Evolutionary conservation across 495 filamentous ascomycete species (phyloP).

Genomic region (Neurospora sp.): DNA sequence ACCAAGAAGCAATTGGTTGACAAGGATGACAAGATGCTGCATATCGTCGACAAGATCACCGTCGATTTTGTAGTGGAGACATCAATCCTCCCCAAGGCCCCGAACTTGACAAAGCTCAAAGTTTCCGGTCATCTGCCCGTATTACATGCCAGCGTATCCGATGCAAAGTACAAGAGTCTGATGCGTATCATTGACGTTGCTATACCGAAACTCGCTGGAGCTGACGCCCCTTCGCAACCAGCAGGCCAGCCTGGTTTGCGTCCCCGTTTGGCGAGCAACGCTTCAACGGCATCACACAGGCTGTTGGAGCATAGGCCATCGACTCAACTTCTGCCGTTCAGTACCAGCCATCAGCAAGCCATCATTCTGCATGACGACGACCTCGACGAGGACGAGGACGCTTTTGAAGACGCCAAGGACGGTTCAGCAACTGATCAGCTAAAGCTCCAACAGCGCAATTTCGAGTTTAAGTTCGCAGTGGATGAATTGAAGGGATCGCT

Average conservation of each 20-base stretch:
- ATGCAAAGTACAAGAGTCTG: slow-evolving; percentile 88
- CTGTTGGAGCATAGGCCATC: slow-evolving; percentile 22
- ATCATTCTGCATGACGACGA: slow-evolving; percentile 74
- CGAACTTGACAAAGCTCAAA: slow-evolving; percentile 84
- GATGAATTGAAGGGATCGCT: slow-evolving; percentile 87
- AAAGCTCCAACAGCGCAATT: slow-evolving; percentile 74
- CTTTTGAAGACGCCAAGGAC: slow-evolving; percentile 53
- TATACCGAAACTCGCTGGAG: slow-evolving; percentile 69
- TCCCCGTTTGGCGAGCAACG: slow-evolving; percentile 37
- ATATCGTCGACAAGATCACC: slow-evolving; percentile 93
- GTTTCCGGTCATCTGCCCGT: slow-evolving; percentile 88
- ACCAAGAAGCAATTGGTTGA: slow-evolving; percentile 74
- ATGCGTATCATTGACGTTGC: slow-evolving; percentile 96
- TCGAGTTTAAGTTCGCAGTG: slow-evolving; percentile 93
- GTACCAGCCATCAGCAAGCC: slow-evolving; percentile 53
- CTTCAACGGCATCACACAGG: slow-evolving; percentile 24
- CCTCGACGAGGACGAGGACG: slow-evolving; percentile 51
- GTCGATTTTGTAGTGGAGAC: slow-evolving; percentile 87
- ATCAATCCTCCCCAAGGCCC: slow-evolving; percentile 88
- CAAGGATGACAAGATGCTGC: slow-evolving; percentile 60
- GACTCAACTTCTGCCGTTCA: slow-evolving; percentile 37
- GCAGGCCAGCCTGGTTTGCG: slow-evolving; percentile 37
- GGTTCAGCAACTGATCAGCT: slow-evolving; percentile 48
- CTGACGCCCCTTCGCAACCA: slow-evolving; percentile 22
- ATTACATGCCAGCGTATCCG: slow-evolving; percentile 81